A percentile compares a stretch with the other conserved stretches of the same genome.
Conservation (phyloP, 306 rosid genomes). For the Nissolia schottii region DNA sequence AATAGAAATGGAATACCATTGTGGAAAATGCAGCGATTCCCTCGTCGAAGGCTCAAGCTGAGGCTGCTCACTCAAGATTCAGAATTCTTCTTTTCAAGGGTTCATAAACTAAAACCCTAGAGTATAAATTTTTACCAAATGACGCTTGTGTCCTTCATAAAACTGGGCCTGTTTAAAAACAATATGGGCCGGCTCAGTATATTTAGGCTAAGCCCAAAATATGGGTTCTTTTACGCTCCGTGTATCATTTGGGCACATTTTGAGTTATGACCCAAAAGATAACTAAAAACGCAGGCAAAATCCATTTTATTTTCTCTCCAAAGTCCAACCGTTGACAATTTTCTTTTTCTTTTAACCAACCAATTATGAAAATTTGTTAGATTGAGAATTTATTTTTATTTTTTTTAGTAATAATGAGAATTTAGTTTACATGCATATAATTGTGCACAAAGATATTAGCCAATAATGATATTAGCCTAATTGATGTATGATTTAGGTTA, state of each 20-base stretch:
- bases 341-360: too few species aligned
- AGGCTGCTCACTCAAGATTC: background rate
- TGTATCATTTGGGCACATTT: background rate
- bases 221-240: background rate
- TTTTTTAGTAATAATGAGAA: too few species aligned
- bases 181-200: background rate
- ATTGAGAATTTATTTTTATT: too few species aligned
- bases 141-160: background rate
- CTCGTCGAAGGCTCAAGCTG: background rate
- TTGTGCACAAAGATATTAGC: too few species aligned
- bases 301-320: too few species aligned
- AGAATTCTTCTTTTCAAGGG: background rate
- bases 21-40: background rate
- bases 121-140: background rate
- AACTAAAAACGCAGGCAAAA: too few species aligned
- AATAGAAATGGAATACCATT: conserved; percentile 16
- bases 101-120: conserved; percentile 27
- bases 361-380: too few species aligned
- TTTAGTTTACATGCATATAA: too few species aligned
- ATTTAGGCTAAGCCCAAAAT: background rate
- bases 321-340: too few species aligned
- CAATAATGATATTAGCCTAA: too few species aligned
- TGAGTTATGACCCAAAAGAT: background rate
- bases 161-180: background rate
- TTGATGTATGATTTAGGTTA: too few species aligned